Conservation (phyloP, 2,329 filamentous ascomycete species). For the Curvularia eragrostidis region DNA sequence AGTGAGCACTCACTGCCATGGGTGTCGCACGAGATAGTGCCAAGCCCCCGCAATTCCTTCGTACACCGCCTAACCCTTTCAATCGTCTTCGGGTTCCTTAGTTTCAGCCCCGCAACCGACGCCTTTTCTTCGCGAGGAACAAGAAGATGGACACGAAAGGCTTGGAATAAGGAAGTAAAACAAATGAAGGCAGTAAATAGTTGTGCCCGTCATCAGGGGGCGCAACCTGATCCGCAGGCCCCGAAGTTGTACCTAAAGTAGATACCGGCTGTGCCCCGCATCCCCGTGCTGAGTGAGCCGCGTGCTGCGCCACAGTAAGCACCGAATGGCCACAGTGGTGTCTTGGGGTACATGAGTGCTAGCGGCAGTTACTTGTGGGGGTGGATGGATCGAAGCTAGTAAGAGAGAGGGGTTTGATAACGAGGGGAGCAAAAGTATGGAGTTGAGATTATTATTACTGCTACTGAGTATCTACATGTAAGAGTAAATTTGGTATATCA, state of each 20-base stretch:
- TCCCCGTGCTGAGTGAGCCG: background rate
- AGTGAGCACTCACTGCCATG: background rate
- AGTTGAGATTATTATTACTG: too few species aligned
- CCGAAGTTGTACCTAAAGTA: background rate
- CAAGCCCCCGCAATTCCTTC: conserved; percentile 2
- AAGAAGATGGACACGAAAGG: background rate
- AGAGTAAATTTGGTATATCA: too few species aligned
- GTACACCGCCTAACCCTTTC: conserved; percentile 1
- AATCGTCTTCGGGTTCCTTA: background rate
- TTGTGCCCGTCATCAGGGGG: background rate
- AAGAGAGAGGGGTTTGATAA: background rate
- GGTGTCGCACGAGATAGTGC: background rate
- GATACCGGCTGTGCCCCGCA: background rate
- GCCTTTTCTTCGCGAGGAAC: background rate
- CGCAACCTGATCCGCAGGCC: background rate
- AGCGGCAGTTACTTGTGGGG: background rate
- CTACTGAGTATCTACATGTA: too few species aligned
- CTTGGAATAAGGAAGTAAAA: background rate
- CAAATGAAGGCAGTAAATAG: background rate
- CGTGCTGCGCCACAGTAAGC: background rate
- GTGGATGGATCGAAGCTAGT: background rate
- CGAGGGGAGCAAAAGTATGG: too few species aligned
- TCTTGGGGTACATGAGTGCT: background rate
- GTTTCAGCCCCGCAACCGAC: background rate
- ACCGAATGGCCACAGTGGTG: background rate